Base-by-base conservation (phyloP, 2,329 filamentous ascomycete genomes). In the Alternaria angustiovoidea region DNA sequence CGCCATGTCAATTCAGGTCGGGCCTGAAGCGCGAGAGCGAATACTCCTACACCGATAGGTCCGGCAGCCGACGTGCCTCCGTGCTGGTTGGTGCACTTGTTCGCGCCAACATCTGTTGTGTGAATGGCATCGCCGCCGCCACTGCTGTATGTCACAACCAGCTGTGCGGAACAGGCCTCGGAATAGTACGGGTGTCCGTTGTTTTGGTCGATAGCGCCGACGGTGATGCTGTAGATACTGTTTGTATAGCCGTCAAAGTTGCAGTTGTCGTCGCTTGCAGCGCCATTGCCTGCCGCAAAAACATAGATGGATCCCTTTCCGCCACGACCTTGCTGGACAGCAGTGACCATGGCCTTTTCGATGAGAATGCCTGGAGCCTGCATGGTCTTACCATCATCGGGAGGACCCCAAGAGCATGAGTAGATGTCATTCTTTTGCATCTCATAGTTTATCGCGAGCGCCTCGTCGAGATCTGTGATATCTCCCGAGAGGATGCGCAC, bases 231-330 rank as follows among this genome's bases (percentile, higher is more conserved):
- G 84, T 98, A 99, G 71, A 99, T 99, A 76, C 94, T 97, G 83
- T 99, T 99, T 61, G 95, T 99, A 80, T 99, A 99, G 39, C 95
- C 95, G 75, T 99, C 95, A 77, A 99, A 99, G 78, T 99, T 99
- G 85, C 95, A 99, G 80, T 99, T 98, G 78, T 99, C 95, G 47
- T 92, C 94, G 65, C 84, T 88, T 4, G 85, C 83, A 9, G 94
- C 96, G 59, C 95, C 95, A 74, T 99, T 99, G 60, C 95, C 95
- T 67, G 94, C 94, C 43, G 95, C 95, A 79, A 99, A 99, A 55
- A 99, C 95, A 73, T 93, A 99, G 67, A 99, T 91, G 28, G 93
- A 96, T 8, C 95, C 95, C 54, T 89, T 88, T 3, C 93, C 92
- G 51, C 82, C 85, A 52, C 95, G 91, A 42, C 95, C 95, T 60